Base-by-base conservation (phyloP, 768 basidiomycete species). In the Tricholoma flavovirens region DNA sequence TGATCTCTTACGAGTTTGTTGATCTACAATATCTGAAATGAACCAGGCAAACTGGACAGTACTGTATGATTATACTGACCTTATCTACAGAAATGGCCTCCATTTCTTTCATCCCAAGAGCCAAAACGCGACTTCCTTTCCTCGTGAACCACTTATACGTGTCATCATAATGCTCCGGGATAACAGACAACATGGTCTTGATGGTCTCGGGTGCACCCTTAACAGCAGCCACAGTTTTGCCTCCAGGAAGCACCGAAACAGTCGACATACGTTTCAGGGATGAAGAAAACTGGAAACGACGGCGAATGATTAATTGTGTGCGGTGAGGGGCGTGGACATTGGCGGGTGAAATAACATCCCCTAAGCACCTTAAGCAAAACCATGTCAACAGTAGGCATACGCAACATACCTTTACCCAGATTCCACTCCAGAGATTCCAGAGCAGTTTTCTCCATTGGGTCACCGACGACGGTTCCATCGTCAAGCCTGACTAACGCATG, bases 181-280 rank as follows among this genome's bases (percentile, higher is more conserved):
- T 80, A 2, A 63, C 57, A 10, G 70, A 74, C 49, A 95, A 82
- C 93, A 98, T 98, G 15, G 71, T 71, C 69, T 90, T 94, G 68
- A 99, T 90, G 2, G 95, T 98, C 72, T 99, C 97, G 0, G 97
- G 97, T 0, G 97, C 97, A 50, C 97, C 97, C 72, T 98, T 99
- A 54, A 97, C 93, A 1, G 94, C 80, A 4, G 80, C 81, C 7
- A 91, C 61, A 3, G 80, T 75, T 56, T 77, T 81, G 14, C 83
- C 83, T 1, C 80, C 79, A 10, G 82, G 83, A 5, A 88, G 78
- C 36, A 81, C 75, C 1, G 83, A 82, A 6, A 99, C 75, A 1
- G 95, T 98, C 2, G 92, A 93, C 97, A 99, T 99, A 60, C 97
- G 84, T 73, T 99, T 99, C 49, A 99, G 79, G 0, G 94, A 91